Percentiles rank a stretch among this genome's conserved stretches.
Evolutionary conservation across 805 yeast species (phyloP).

Genomic region (Pichia membranifaciens): DNA sequence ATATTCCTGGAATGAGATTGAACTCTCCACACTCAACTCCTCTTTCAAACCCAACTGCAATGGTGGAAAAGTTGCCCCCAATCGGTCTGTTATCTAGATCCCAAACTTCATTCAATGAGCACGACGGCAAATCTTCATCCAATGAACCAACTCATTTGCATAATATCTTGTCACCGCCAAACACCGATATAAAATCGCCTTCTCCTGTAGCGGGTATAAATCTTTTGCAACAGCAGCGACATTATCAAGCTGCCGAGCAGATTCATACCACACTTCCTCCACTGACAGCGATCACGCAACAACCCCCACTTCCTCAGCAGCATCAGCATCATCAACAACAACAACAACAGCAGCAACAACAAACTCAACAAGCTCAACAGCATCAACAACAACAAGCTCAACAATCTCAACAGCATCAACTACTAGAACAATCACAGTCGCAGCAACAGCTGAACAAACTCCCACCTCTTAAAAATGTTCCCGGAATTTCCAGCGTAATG

Average conservation of each 20-base stretch:
- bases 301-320: conserved; percentile 11
- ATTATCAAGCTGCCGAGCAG: neutral
- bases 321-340: conserved; percentile 5
- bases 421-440: too few relatives aligned
- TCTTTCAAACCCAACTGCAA: conserved; percentile 9
- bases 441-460: conserved; percentile 11
- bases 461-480: conserved; percentile 14
- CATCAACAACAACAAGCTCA: conserved; percentile 12
- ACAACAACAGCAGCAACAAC: conserved; percentile 12
- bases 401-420: conserved; percentile 4
- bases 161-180: conserved; percentile 11
- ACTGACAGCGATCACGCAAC: conserved; percentile 1
- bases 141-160: conserved; percentile 15
- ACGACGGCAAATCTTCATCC: conserved; percentile 3
- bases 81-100: conserved; percentile 18
- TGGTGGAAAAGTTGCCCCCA: conserved; percentile 24
- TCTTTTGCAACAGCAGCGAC: neutral
- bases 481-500: conserved; percentile 12
- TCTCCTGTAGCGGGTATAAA: neutral
- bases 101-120: conserved; percentile 4
- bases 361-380: conserved; percentile 12
- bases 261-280: conserved; percentile 10
- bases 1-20: conserved; percentile 30
- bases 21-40: conserved; percentile 23
- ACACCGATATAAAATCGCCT: conserved; percentile 1